These are phyloP conservation scores for Cryphonectria radicalis DNA, from an alignment of 2,329 filamentous ascomycete genomes.

Conservation along the genomic window DNA sequence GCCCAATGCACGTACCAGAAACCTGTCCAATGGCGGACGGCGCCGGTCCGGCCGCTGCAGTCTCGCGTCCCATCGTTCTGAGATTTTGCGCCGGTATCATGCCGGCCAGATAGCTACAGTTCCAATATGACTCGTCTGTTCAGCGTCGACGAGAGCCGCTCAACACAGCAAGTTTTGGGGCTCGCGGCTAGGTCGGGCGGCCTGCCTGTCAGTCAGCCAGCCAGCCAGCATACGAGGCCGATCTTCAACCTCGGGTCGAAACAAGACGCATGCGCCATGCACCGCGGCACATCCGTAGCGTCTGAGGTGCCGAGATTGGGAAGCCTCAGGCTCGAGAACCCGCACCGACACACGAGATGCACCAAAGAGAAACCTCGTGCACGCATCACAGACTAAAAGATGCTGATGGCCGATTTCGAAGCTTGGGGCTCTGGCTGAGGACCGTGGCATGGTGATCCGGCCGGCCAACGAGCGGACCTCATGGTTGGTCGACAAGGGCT, in stretches of 20 bases:
- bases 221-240: neutral
- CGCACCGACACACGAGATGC: neutral
- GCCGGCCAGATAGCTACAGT: neutral
- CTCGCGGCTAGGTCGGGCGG: neutral
- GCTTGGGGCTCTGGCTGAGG: neutral
- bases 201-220: neutral
- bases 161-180: neutral
- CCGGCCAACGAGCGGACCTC: neutral
- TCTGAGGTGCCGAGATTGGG: neutral
- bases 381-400: neutral
- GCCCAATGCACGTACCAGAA: neutral
- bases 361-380: neutral
- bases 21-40: neutral
- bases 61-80: neutral
- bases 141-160: neutral
- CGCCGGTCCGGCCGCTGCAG: constrained; percentile 1
- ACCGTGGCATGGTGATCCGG: neutral
- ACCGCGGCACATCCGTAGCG: constrained; percentile 5
- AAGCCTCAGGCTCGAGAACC: constrained; percentile 3
- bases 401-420: neutral
- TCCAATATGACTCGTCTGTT: neutral
- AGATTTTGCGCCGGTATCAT: neutral
- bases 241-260: neutral
- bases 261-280: constrained; percentile 3
- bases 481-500: neutral